phyloP scores from a whole-genome alignment of 371 early-diverging fungal species.

The Actinomortierella ambigua region DNA sequence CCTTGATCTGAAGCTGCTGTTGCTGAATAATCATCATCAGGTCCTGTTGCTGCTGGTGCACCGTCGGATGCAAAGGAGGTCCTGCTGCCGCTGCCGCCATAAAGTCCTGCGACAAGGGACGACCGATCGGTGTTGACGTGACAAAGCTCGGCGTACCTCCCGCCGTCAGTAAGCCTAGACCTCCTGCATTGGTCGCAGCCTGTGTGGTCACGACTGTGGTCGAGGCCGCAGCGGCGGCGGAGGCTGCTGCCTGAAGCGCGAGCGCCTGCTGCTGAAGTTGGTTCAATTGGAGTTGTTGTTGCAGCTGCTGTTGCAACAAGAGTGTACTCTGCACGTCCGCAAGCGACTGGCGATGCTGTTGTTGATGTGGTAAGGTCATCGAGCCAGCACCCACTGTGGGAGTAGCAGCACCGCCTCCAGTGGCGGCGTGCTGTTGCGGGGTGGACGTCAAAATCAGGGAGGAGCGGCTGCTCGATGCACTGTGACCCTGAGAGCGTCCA shows the following conservation, averaged over 20 bases:
- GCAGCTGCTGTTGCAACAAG: background rate
- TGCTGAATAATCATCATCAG: conserved; percentile 46
- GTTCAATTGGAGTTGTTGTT: conserved; percentile 13
- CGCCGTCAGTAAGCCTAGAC: background rate
- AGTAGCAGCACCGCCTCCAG: no score
- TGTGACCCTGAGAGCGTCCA: no score
- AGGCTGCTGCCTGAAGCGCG: conserved; percentile 4
- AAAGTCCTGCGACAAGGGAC: background rate
- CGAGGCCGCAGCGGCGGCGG: conserved; percentile 2
- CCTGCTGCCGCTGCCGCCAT: background rate
- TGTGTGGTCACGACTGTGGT: conserved; percentile 1
- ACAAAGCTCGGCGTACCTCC: background rate
- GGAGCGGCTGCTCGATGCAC: no score
- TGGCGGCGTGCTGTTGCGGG: no score
- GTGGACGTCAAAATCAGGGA: no score
- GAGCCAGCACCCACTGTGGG: no score
- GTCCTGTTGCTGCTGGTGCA: conserved; percentile 42
- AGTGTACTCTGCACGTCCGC: no score
- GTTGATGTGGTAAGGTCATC: no score
- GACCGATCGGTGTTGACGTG: background rate
- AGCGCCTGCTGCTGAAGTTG: conserved; percentile 4
- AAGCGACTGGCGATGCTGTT: no score
- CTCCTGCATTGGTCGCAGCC: background rate
- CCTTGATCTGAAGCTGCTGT: conserved; percentile 37
- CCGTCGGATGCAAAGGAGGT: conserved; percentile 21